phyloP scores from a whole-genome alignment of 495 filamentous ascomycete species.

The Aspergillus steynii region DNA sequence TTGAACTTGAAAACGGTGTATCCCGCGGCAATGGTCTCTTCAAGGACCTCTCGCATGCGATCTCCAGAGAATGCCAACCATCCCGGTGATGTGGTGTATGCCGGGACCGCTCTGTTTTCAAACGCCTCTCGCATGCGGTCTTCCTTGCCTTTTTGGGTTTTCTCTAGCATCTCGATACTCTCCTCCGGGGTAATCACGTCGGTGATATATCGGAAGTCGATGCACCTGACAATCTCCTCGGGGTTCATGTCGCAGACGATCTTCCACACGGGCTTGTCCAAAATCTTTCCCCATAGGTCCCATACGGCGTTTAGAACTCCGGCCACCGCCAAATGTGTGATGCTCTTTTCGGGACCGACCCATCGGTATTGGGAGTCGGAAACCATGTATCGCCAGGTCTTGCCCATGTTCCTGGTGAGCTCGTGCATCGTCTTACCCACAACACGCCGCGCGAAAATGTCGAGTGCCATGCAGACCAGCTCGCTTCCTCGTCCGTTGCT shows the following conservation, averaged over 20 bases:
- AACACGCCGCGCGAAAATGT: constrained; percentile 71
- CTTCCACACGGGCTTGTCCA: constrained; percentile 86
- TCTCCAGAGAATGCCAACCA: constrained; percentile 88
- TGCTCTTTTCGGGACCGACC: constrained; percentile 95
- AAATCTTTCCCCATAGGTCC: constrained; percentile 91
- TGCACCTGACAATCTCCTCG: constrained; percentile 80
- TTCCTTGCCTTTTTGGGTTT: constrained; percentile 61
- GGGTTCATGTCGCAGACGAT: constrained; percentile 87
- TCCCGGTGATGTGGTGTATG: constrained; percentile 87
- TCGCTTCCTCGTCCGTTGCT: constrained; percentile 96
- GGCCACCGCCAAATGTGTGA: constrained; percentile 87
- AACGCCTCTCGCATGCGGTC: constrained; percentile 69
- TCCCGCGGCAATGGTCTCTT: constrained; percentile 70
- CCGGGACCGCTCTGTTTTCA: constrained; percentile 73
- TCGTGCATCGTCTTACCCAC: constrained; percentile 69
- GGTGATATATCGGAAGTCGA: constrained; percentile 92
- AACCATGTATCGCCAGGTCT: constrained; percentile 89
- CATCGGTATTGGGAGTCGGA: constrained; percentile 87
- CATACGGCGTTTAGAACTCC: constrained; percentile 91
- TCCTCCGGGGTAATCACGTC: constrained; percentile 88
- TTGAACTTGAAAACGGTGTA: constrained; percentile 93
- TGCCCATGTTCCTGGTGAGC: constrained; percentile 78
- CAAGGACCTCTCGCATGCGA: constrained; percentile 72
- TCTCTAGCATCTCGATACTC: constrained; percentile 68
- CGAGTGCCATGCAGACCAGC: constrained; percentile 84